Evolutionary conservation across 2,329 filamentous ascomycete genomes (phyloP).

Genomic region (Trichoderma koningiopsis): DNA sequence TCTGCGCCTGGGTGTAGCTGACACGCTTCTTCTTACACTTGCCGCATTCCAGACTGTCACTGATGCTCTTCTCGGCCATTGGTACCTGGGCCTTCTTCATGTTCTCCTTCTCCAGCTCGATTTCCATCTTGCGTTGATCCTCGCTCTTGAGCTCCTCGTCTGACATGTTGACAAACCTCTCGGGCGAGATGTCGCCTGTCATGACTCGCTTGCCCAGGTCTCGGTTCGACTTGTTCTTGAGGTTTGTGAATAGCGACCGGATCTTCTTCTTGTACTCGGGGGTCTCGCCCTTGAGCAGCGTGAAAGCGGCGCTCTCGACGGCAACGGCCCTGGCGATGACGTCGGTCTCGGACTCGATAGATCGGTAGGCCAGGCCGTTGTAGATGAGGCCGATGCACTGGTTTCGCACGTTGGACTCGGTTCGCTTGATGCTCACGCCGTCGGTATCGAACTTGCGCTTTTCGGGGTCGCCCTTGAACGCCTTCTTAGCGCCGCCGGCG

Average conservation of each 20-base stretch:
- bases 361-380: constrained; percentile 77
- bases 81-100: constrained; percentile 97
- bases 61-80: constrained; percentile 87
- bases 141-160: constrained; percentile 89
- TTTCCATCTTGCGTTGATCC: constrained; percentile 75
- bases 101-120: constrained; percentile 82
- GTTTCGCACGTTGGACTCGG: constrained; percentile 73
- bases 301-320: constrained; percentile 78
- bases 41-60: constrained; percentile 82
- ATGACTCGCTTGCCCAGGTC: constrained; percentile 76
- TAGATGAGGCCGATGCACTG: constrained; percentile 90
- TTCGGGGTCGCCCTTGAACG: constrained; percentile 68
- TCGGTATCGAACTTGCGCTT: constrained; percentile 84
- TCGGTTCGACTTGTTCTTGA: constrained; percentile 88
- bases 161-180: constrained; percentile 81
- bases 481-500: constrained; percentile 44
- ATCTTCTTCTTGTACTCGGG: constrained; percentile 84
- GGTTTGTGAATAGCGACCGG: constrained; percentile 88
- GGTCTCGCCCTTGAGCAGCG: constrained; percentile 68
- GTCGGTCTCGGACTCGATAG: constrained; percentile 68
- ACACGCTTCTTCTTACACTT: constrained; percentile 94
- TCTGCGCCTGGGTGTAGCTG: constrained; percentile 95
- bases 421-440: constrained; percentile 75
- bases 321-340: constrained; percentile 77
- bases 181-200: constrained; percentile 69